Evolutionary conservation across 2,329 filamentous ascomycete species (phyloP), one percentile per base, ranked within the genome.

Genomic region (Pseudogymnoascus pannorum): DNA sequence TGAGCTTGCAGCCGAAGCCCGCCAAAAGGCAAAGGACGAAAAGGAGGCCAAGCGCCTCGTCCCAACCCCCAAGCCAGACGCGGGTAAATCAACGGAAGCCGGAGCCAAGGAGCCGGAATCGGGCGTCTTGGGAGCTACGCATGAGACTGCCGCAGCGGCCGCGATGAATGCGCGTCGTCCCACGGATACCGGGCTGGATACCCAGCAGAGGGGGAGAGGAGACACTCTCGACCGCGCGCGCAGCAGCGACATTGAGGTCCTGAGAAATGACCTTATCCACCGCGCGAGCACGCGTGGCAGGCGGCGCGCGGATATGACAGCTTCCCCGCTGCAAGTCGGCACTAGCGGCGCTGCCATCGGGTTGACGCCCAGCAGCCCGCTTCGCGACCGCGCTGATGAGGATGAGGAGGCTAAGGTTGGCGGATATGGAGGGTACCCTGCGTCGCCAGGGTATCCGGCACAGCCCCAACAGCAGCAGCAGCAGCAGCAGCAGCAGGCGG

Each of bases 11-110:
- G 75, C 79, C 26, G 76, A 80, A 35, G 85, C 86, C 60, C 84
- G 89, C 60, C 79, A 85, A 2, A 79, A 82, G 60, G 81, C 83
- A 33, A 78, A 78, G 1, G 76, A 82, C 61, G 78, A 78, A 1
- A 87, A 89, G 70, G 86, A 90, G 64, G 83, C 79, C 4, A 79
- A 77, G 60, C 86, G 91, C 33, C 75, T 95, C 69, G 77, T 89
- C 5, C 87, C 89, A 2, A 63, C 65, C 0, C 58, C 65, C 20
- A 33, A 64, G 14, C 29, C 60, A 0, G 44, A 31, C 12, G n/a
- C 58, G 5, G 26, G 42, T 16, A 58, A 35, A 29, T 22, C 59
- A 2, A 29, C 20, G 9, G 51, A 54, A 26, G 11, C 7, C 3
- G 44, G 16, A 2, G 62, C 44, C 14, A 20, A 24, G 5, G 48